Base-by-base conservation (phyloP, 495 filamentous ascomycete species). In the Podospora conica region DNA sequence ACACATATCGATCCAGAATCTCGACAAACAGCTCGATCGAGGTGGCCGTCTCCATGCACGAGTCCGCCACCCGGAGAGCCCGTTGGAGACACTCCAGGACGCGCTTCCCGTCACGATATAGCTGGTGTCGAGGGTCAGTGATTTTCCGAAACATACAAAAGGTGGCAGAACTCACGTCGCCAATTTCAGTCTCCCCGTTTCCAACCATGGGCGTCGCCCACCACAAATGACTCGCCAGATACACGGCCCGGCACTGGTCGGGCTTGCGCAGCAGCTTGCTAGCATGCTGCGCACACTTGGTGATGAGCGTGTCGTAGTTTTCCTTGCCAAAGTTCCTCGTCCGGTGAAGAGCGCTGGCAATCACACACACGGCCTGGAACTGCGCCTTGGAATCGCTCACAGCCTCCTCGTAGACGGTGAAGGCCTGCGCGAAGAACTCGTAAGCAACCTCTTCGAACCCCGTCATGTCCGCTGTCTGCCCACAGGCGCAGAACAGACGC, bases 11-110 rank as follows among this genome's bases (percentile, higher is more conserved):
- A 73, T 98, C 97, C 66, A 98, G 80, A 66, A 98, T 98, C 79
- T 98, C 95, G 58, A 98, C 95, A 73, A 98, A 98, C 53, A 98
- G 82, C 78, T 98, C 95, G 24, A 98, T 92, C 3, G 92, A 96
- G 3, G 97, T 96, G 9, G 92, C 93, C n/a, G 93, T 93, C 77
- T 98, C 95, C 95, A 98, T 98, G 79, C 95, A 98, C 7, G 95
- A 95, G 77, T 98, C 95, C 2, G 95, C 95, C 9, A 98, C 95
- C 59, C 95, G 90, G 22, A 98, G 87, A 21, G 95, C 96, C 63
- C 95, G 90, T 76, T 98, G 95, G 18, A 98, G 82, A 74, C 95
- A 98, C 76, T 98, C 95, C 15, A 98, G 84, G 8, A 98, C 95
- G 33, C 95, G 87, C 78, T 98, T 98, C 18, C 96, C 96, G 70